Base-by-base conservation (phyloP, 2,329 filamentous ascomycete genomes). In the Setomelanomma holmii region DNA sequence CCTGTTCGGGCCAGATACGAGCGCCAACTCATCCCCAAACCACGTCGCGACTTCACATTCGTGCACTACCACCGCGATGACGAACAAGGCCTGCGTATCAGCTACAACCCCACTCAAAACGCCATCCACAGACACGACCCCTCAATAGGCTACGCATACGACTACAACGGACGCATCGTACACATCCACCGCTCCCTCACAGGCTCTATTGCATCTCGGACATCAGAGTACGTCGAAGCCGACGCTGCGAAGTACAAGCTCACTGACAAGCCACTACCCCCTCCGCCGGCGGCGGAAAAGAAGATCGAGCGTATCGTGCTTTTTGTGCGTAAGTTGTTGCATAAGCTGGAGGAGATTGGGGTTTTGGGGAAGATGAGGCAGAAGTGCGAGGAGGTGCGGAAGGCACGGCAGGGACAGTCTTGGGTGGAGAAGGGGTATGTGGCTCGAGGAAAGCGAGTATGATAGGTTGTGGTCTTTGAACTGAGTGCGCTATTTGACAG, bases 111-210 rank as follows among this genome's bases (percentile, higher is more conserved):
- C 27, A 10, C 27, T 4, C 19, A 21, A 4, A 33, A 38, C 17
- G 5, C 5, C 33, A 27, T 57, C 33, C 17, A 49, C 20, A 64
- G 62, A 20, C 49, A 51, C 45, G 61, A 66, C 27, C 30, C 45
- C 2, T 14, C 27, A 7, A 58, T 54, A 11, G n/a, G 20, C 1
- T 57, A 56, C 16, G 2, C 24, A 1, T 65, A 62, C 39, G 55
- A 53, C 33, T 66, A 65, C 49, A 49, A 67, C 44, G 63, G 64
- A 1, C 42, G 41, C 4, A 44, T 54, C 0, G 34, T 63, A 16
- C 63, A 66, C 39, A 23, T 63, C 4, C 34, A 36, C 10, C 34
- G n/a, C 3, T n/a, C 34, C 12, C 34, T 16, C 14, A 36, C 16
- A 3, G 6, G 4, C 34, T 36, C 34, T n/a, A 16, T n/a, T 2